Conservation (phyloP, 2,329 filamentous ascomycete species). For the Pseudogymnoascus sp. region DNA sequence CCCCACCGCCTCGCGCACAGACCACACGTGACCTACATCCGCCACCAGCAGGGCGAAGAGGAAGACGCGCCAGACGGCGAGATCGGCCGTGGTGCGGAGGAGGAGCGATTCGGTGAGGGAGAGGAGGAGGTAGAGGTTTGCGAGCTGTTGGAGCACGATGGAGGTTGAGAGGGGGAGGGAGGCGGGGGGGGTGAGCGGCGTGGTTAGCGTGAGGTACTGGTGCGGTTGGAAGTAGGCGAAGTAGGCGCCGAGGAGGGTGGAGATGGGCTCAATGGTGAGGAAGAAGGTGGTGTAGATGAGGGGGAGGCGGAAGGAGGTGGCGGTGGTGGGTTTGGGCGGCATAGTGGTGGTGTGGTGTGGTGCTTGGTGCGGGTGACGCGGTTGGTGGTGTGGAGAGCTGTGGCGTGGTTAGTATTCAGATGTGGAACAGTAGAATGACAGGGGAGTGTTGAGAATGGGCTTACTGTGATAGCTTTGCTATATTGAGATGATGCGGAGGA, state of each 20-base stretch:
- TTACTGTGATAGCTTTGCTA: background rate
- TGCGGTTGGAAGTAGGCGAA: slow-evolving; percentile 42
- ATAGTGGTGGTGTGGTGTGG: slow-evolving; percentile 12
- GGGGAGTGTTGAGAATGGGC: background rate
- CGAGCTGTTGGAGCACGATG: slow-evolving; percentile 65
- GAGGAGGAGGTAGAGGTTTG: slow-evolving; percentile 71
- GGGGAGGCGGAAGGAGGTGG: slow-evolving; percentile 41
- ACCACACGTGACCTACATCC: slow-evolving; percentile 69
- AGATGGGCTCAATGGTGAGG: slow-evolving; percentile 59
- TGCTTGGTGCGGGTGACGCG: background rate
- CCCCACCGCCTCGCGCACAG: slow-evolving; percentile 49
- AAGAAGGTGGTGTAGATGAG: slow-evolving; percentile 63
- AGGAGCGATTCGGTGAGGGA: slow-evolving; percentile 70
- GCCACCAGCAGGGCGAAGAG: slow-evolving; percentile 61
- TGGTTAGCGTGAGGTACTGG: slow-evolving; percentile 54
- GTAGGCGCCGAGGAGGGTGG: slow-evolving; percentile 44
- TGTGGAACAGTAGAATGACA: background rate
- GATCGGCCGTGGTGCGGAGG: slow-evolving; percentile 58
- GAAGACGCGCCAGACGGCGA: slow-evolving; percentile 61
- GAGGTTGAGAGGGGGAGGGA: slow-evolving; percentile 50
- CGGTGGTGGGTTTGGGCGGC: background rate
- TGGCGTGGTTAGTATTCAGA: background rate
- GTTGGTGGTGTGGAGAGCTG: slow-evolving; percentile 14
- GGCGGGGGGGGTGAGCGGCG: slow-evolving; percentile 21
- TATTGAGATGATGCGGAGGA: background rate